phyloP scores from a whole-genome alignment of 192 early-diverging fungal species.

The Umbelopsis ramanniana region DNA sequence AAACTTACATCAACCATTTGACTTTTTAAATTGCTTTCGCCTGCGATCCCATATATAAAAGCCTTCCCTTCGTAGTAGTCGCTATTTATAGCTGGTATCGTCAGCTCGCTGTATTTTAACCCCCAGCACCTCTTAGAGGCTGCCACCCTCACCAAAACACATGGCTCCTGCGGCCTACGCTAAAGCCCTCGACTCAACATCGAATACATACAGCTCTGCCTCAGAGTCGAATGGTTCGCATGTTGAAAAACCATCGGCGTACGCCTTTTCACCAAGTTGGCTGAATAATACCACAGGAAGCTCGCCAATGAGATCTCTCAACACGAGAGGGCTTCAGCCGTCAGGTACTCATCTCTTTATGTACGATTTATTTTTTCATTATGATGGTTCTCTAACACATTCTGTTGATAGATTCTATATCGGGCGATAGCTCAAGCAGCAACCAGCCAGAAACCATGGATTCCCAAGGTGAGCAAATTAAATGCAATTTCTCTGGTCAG shows the following conservation, averaged over 20 bases:
- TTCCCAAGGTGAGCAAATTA: background rate
- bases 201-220: background rate
- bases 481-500: background rate
- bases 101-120: background rate
- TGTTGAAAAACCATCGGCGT: background rate
- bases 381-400: background rate
- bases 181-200: constrained; percentile 4
- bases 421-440: background rate
- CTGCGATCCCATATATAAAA: background rate
- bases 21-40: background rate
- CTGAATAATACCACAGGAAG: background rate
- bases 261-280: constrained; percentile 18
- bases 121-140: constrained; percentile 18
- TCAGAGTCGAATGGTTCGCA: background rate
- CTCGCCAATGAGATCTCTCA: background rate
- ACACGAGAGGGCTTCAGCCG: background rate
- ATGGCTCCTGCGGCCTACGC: constrained; percentile 22
- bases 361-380: background rate
- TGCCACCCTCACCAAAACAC: constrained; percentile 4
- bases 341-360: background rate
- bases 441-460: constrained; percentile 1
- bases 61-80: background rate
- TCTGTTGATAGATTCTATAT: background rate
- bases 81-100: background rate
- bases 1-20: background rate